Base-by-base conservation (phyloP, 495 filamentous ascomycete genomes). In the Aspergillus taichungensis region DNA sequence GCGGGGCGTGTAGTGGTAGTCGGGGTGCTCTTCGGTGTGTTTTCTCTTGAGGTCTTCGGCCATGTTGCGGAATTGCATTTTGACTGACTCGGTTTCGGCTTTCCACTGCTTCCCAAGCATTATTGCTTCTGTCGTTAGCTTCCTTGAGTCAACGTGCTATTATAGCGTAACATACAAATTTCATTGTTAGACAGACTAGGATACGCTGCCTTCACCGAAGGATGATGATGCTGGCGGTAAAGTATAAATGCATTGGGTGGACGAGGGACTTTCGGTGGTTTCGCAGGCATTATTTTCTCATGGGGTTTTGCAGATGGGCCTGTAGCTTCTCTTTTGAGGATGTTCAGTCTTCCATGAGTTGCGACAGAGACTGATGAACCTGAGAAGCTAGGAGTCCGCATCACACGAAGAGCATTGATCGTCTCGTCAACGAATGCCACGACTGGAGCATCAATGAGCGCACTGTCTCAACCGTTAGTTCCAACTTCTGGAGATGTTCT, bases 1-100 rank as follows among this genome's bases (percentile, higher is more conserved):
- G 33, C 75, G 67, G 29, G 75, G 75, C 28, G 60, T 55, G 45
- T 70, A 75, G 29, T 72, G 64, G 44, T 75, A 79, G 12, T 65
- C 61, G 7, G 73, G 74, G 45, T 75, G 57, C 7, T 63, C 53
- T n/a, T 53, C 40, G 12, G 56, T 46, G 43, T 77, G 73, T 44
- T 64, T 55, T 8, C 37, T 40, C 47, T 76, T 75, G 0, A 57
- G 44, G 6, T 64, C 46, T 13, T 68, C 61, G 1, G 75, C 64
- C 27, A 64, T 40, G 1, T 32, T 30, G 13, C 61, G 62, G 49
- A 54, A 78, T 3, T 53, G 29, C 3, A 52, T 50, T 33, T 60
- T 67, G 28, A 67, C 55, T 0, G 52, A 55, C 0, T 58, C 48
- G 7, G 47, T 24, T 43, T 75, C 69, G 14, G 53, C 45, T 14